Evolutionary conservation across 306 rosid species (phyloP).

Genomic region (Rosa persica): DNA sequence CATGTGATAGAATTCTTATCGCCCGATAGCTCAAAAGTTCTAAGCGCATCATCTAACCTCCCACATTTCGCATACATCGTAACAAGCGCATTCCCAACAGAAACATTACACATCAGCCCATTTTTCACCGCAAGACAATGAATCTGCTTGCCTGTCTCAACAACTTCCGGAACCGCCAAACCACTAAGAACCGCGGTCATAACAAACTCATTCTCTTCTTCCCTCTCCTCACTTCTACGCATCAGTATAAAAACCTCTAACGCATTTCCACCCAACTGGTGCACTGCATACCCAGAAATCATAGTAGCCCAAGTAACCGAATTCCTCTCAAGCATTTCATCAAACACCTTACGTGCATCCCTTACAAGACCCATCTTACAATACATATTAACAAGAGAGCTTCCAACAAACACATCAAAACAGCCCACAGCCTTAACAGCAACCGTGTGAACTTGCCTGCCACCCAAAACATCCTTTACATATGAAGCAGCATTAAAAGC

Average conservation of each 20-base stretch:
- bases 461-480: constrained; percentile 28
- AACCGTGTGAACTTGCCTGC: constrained; percentile 51
- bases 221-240: constrained; percentile 37
- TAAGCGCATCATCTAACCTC: constrained; percentile 66
- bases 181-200: constrained; percentile 69
- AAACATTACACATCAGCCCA: constrained; percentile 55
- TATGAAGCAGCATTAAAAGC: constrained; percentile 55
- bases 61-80: constrained; percentile 84
- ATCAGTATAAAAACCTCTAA: constrained; percentile 42
- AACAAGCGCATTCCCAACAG: constrained; percentile 77
- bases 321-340: constrained; percentile 59
- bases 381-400: constrained; percentile 63
- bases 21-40: constrained; percentile 51
- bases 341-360: constrained; percentile 75
- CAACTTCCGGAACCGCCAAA: constrained; percentile 31
- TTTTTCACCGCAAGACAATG: constrained; percentile 64
- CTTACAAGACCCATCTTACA: constrained; percentile 51
- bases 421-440: constrained; percentile 51
- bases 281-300: constrained; percentile 69
- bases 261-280: constrained; percentile 47
- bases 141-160: constrained; percentile 56
- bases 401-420: constrained; percentile 70
- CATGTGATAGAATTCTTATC: constrained; percentile 76
- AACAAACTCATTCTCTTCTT: constrained; percentile 49
- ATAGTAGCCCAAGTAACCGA: constrained; percentile 80